Evolutionary conservation across 768 basidiomycete species (phyloP).

Genomic region (Naganishia antarctica): DNA sequence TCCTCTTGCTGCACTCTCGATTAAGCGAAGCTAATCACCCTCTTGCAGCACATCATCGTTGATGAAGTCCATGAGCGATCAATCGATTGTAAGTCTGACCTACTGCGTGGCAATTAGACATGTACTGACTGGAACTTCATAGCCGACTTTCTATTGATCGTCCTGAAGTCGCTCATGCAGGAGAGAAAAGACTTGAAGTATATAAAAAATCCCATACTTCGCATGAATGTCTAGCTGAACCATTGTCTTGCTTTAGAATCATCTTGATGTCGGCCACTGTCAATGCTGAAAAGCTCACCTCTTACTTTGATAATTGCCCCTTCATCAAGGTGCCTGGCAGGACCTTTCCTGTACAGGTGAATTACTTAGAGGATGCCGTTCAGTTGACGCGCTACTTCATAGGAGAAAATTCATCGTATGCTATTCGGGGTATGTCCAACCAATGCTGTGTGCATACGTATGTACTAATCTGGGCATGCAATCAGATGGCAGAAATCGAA

Average conservation of each 20-base stretch:
- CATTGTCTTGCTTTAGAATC: constrained; percentile 56
- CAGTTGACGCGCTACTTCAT: constrained; percentile 75
- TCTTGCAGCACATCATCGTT: constrained; percentile 78
- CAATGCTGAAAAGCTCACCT: constrained; percentile 65
- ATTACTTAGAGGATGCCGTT: constrained; percentile 85
- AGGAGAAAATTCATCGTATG: constrained; percentile 71
- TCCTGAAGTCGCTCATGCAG: constrained; percentile 73
- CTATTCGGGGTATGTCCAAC: constrained; percentile 34
- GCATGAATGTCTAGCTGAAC: not conserved
- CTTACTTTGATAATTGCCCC: constrained; percentile 77
- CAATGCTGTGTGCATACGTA: too few species aligned
- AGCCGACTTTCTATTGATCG: constrained; percentile 86
- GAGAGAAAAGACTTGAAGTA: constrained; percentile 76
- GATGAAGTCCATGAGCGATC: constrained; percentile 96
- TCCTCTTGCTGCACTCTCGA: not conserved
- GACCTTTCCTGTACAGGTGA: constrained; percentile 83
- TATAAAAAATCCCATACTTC: constrained; percentile 38
- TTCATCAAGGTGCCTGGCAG: constrained; percentile 84
- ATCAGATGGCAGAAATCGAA: constrained; percentile 54
- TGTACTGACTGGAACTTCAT: not conserved
- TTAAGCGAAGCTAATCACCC: constrained; percentile 8
- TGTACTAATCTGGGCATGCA: too few species aligned
- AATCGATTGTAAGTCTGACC: constrained; percentile 61
- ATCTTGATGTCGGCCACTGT: constrained; percentile 96
- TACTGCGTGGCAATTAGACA: too few species aligned